These are phyloP conservation scores for Heterobasidion occidentale DNA, from an alignment of 1,284 basidiomycete genomes.

Conservation along the genomic window DNA sequence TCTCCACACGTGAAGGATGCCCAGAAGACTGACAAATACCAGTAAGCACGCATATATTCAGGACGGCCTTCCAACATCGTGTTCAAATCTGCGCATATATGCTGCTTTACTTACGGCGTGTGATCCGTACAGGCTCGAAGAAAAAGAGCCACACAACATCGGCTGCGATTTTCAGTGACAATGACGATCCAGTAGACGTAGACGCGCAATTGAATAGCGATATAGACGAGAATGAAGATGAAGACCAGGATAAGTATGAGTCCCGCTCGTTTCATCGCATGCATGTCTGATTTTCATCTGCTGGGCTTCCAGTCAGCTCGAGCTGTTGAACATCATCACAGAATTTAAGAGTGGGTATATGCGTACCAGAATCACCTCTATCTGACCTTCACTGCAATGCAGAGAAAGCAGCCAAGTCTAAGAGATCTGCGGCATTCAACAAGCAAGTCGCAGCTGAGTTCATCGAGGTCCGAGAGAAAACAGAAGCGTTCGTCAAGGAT, in stretches of 20 bases:
- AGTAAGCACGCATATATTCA: no score
- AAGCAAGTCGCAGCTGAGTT: neutral
- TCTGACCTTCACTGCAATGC: neutral
- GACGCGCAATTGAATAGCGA: neutral
- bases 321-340: neutral
- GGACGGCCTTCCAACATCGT: neutral
- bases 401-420: neutral
- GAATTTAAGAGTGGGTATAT: neutral
- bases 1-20: no score
- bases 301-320: neutral
- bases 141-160: neutral
- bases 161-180: no score
- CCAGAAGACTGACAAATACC: no score
- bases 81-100: neutral
- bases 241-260: neutral
- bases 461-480: constrained; percentile 1
- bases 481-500: constrained; percentile 7
- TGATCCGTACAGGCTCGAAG: neutral
- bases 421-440: neutral
- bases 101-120: neutral
- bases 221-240: neutral
- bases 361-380: neutral
- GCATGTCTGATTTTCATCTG: neutral
- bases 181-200: no score
- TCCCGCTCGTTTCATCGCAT: neutral